Base-by-base conservation (phyloP, 2,329 filamentous ascomycete species). In the Dactylella cylindrospora region DNA sequence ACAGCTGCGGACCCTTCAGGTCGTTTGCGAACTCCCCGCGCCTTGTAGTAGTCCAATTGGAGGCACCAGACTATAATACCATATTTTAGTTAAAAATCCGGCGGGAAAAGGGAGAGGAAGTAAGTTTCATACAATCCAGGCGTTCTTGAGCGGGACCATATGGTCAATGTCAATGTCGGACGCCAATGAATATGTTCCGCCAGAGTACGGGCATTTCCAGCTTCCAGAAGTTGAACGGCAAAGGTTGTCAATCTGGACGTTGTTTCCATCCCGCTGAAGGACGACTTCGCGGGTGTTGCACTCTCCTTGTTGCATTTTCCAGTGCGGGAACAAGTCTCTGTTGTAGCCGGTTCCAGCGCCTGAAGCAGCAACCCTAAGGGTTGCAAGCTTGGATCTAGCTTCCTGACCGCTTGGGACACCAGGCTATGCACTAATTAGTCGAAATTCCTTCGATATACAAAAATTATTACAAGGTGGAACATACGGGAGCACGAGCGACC, bases 151-250 rank as follows among this genome's bases (percentile, higher is more conserved):
- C 0, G 88, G 87, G 2, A 94, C 86, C 74, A 93, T 78, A 71
- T 93, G 88, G 71, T 93, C 88, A 60, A 93, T 91, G 67, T 91
- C 86, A 1, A 93, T 72, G 67, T 90, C 85, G 13, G 77, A 79
- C 1, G 86, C 80, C 0, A 76, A 75, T 0, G 81, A 84, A 84
- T 85, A 89, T 1, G 77, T 82, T 0, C 75, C 83, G 12, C 86
- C 86, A 69, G 91, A 88, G 70, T 86, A 93, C 0, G 85, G 84
- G 28, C 80, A 84, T 32, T 71, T 73, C 88, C 88, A 93, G 0
- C 75, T 77, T 3, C 88, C 88, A 2, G 80, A 81, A 0, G 78
- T 83, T 0, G 85, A 73, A 1, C 78, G 73, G 72, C 88, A 94
- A 26, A 79, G 76, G 9, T 73, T 75, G 71, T 79, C 77, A 10